Evolutionary conservation across 345 rosid genomes (phyloP), one percentile per base, ranked within the genome.

Genomic region (Eucalyptus cladocalyx): DNA sequence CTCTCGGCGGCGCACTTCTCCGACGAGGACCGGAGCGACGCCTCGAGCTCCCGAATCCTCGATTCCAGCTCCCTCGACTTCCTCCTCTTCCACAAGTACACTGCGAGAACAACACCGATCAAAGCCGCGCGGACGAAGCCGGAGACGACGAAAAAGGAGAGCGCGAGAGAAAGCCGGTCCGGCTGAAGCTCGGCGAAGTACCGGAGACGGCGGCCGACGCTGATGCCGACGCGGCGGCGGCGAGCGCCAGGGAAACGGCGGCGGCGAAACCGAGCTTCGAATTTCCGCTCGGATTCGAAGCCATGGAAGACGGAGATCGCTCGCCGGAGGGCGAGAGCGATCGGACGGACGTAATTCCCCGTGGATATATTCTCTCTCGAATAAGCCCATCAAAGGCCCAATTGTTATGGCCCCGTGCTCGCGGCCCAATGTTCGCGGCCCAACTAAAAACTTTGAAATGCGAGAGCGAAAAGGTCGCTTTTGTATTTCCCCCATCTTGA

Each of bases 1-100:
- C 99, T 92, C 93, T 97, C 98, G 24, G 99, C 94, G 76, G 96
- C 94, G 92, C 95, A 91, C 91, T 95, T 96, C 42, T 94, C 93
- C 81, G 83, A n/a, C 18, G 96, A 91, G 24, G 96, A 94, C 87
- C 93, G 92, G 90, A 97, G 94, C 90, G 96, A 93, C 80, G 88
- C 92, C 89, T 94, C 92, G 72, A 97, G 96, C 92, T 94, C 94
- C 45, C 90, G 83, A 85, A 94, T 48, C 92, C 89, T 95, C 54
- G 86, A 83, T 45, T 91, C 90, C 91, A 91, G 80, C 50, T 91
- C 91, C 89, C 87, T 90, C 87, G 89, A 90, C 87, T 90, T 93
- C 90, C 92, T 94, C 91, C 92, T 94, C 91, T 93, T 89, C 91
- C 94, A 92, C 86, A 91, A 87, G 91, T 90, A 95, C 92, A 93